These are phyloP conservation scores for Aspergillus nanangensis DNA, from an alignment of 495 filamentous ascomycete species.

Conservation along the genomic window DNA sequence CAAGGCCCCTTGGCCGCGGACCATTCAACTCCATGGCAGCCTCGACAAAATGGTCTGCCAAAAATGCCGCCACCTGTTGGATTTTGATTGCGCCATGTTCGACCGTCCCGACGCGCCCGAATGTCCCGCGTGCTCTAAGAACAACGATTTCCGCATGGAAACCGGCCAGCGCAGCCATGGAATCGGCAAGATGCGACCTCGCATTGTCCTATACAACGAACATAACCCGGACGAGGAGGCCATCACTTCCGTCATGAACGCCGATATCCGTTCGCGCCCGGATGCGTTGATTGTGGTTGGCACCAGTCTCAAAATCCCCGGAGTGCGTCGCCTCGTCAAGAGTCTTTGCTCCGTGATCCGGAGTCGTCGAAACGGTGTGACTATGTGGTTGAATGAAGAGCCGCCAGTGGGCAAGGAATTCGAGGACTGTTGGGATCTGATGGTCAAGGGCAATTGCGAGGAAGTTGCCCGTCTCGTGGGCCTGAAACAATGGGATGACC, in stretches of 20 bases:
- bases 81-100: slow-evolving; percentile 77
- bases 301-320: slow-evolving; percentile 91
- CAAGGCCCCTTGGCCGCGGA: slow-evolving; percentile 89
- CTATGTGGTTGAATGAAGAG: slow-evolving; percentile 92
- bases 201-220: slow-evolving; percentile 97
- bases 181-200: slow-evolving; percentile 81
- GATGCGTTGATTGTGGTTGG: slow-evolving; percentile 93
- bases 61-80: slow-evolving; percentile 74
- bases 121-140: slow-evolving; percentile 69
- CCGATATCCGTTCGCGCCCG: slow-evolving; percentile 78
- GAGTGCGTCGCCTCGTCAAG: slow-evolving; percentile 80
- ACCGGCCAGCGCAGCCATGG: slow-evolving; percentile 91
- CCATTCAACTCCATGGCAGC: slow-evolving; percentile 91
- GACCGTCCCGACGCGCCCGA: slow-evolving; percentile 78
- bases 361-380: slow-evolving; percentile 77
- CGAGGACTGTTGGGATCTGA: slow-evolving; percentile 85
- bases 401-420: slow-evolving; percentile 78
- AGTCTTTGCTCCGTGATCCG: slow-evolving; percentile 83
- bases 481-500: slow-evolving; percentile 74
- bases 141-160: slow-evolving; percentile 70
- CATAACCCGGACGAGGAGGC: slow-evolving; percentile 94
- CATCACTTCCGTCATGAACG: slow-evolving; percentile 81
- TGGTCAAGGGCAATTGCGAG: slow-evolving; percentile 84
- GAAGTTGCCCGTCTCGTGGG: slow-evolving; percentile 72
- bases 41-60: slow-evolving; percentile 94